Conservation (phyloP, 1,139 yeast genomes). For the Hanseniaspora sp. region DNA sequence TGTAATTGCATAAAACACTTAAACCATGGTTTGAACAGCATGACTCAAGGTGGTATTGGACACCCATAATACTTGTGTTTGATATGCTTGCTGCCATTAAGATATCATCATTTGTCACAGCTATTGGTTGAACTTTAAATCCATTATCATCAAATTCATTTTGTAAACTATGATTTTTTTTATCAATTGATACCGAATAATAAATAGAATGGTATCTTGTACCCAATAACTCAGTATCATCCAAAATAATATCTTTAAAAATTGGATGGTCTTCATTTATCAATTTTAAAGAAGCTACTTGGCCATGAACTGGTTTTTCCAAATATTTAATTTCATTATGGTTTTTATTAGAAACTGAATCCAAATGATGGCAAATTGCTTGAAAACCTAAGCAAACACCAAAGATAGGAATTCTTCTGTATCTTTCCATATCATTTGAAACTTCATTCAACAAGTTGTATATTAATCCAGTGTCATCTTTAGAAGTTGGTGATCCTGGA, state of each 20-base stretch:
- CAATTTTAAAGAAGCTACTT: conserved; percentile 40
- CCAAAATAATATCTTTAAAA: conserved; percentile 50
- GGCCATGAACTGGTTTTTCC: conserved; percentile 70
- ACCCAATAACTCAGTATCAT: background rate
- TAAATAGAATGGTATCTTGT: conserved; percentile 73
- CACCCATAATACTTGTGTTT: conserved; percentile 68
- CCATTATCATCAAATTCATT: conserved; percentile 27
- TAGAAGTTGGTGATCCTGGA: conserved; percentile 73
- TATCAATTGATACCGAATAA: conserved; percentile 30
- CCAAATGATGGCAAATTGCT: conserved; percentile 58
- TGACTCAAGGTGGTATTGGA: conserved; percentile 96
- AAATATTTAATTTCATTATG: conserved; percentile 37
- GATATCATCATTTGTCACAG: conserved; percentile 30
- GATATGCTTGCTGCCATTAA: conserved; percentile 72
- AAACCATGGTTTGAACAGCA: conserved; percentile 67
- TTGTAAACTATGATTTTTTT: background rate
- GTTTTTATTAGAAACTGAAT: conserved; percentile 30
- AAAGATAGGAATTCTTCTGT: conserved; percentile 43
- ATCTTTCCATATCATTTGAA: background rate
- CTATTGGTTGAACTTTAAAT: too few relatives aligned
- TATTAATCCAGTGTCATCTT: conserved; percentile 30
- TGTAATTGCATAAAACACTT: conserved; percentile 50
- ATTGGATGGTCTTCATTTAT: conserved; percentile 25
- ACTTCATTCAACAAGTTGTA: conserved; percentile 25
- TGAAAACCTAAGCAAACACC: conserved; percentile 96